These are phyloP conservation scores for Dovyalis caffra DNA, from an alignment of 345 rosid genomes.

Conservation along the genomic window DNA sequence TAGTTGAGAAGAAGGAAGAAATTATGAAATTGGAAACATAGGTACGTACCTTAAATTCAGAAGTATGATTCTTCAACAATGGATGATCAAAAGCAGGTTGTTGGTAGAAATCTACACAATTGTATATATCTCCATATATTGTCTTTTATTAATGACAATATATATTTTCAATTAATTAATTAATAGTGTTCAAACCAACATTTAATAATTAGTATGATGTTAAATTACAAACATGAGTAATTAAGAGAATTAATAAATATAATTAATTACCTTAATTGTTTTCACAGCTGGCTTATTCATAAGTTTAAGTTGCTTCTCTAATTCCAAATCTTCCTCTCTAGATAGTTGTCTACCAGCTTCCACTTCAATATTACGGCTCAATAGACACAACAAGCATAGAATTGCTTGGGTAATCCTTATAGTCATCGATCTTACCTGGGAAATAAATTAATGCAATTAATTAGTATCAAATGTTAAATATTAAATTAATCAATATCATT, in stretches of 20 bases:
- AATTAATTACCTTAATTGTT: too few species aligned
- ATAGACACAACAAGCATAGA: not conserved
- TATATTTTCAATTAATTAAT: too few species aligned
- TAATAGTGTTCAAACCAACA: too few species aligned
- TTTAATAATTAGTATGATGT: too few species aligned
- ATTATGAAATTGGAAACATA: too few species aligned
- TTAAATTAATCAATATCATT: too few species aligned
- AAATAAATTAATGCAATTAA: too few species aligned
- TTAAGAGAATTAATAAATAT: too few species aligned
- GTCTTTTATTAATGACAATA: conserved; percentile 9
- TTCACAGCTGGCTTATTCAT: conserved; percentile 22
- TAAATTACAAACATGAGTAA: too few species aligned
- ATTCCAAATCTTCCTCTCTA: conserved; percentile 28
- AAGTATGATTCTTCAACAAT: conserved; percentile 9
- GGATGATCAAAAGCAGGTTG: conserved; percentile 24
- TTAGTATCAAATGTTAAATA: too few species aligned
- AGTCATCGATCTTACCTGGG: not conserved
- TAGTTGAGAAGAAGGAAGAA: too few species aligned
- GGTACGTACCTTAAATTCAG: not conserved
- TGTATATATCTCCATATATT: conserved; percentile 1
- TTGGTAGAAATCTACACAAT: conserved; percentile 7
- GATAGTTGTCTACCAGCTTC: conserved; percentile 8
- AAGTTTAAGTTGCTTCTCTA: conserved; percentile 28
- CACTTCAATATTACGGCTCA: not conserved
- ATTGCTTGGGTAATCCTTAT: not conserved